Evolutionary conservation across 129 eudicot genomes (phyloP).

Genomic region (Ambrosia trifida): DNA sequence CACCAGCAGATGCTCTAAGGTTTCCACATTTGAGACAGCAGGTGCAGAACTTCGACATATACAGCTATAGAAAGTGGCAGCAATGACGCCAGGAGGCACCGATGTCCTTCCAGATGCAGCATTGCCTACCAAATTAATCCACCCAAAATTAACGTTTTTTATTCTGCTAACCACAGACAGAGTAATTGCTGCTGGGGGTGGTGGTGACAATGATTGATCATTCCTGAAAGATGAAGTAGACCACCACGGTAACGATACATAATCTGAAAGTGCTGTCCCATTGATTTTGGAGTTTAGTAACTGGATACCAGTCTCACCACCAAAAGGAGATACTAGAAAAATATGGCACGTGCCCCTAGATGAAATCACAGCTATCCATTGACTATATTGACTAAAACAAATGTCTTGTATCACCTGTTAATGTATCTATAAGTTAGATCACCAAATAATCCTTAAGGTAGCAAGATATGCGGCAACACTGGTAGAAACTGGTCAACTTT

Average conservation of each 20-base stretch:
- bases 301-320: conserved; percentile 78
- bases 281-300: conserved; percentile 45
- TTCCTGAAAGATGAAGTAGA: conserved; percentile 61
- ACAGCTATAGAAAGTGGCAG: conserved; percentile 75
- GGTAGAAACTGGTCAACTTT: not conserved
- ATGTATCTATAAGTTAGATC: conserved; percentile 15
- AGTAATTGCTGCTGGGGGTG: conserved; percentile 71
- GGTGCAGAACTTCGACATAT: conserved; percentile 33
- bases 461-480: not conserved
- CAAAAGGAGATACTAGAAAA: conserved; percentile 80
- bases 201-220: conserved; percentile 52
- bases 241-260: conserved; percentile 86
- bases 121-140: conserved; percentile 85
- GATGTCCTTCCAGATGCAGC: conserved; percentile 83
- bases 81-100: conserved; percentile 74
- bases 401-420: conserved; percentile 94
- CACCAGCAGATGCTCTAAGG: conserved; percentile 76
- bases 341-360: conserved; percentile 95
- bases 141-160: conserved; percentile 68
- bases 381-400: conserved; percentile 84
- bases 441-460: not conserved
- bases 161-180: conserved; percentile 84
- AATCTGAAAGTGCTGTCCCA: conserved; percentile 44
- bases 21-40: conserved; percentile 25
- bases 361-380: conserved; percentile 90